These are phyloP conservation scores for Verticillium albo-atrum DNA, from an alignment of 2,329 filamentous ascomycete species.

Conservation along the genomic window DNA sequence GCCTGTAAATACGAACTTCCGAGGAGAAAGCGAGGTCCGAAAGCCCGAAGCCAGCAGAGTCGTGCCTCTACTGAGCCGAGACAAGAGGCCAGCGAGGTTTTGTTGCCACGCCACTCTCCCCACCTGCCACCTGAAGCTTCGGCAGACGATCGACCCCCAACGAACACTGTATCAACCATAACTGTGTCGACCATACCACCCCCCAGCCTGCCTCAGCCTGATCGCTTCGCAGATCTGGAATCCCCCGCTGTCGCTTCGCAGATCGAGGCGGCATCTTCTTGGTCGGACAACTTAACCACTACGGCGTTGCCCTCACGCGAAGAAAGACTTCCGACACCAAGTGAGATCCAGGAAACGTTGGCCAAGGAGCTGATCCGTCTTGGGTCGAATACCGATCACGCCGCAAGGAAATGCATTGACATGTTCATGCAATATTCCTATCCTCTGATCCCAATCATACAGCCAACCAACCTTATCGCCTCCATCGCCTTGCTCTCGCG, in stretches of 20 bases:
- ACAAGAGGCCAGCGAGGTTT: background rate
- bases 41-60: background rate
- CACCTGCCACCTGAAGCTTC: background rate
- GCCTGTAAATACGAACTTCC: background rate
- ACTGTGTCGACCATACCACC: background rate
- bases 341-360: background rate
- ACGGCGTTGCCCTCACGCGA: background rate
- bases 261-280: background rate
- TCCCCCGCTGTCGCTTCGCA: background rate
- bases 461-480: background rate
- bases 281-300: background rate
- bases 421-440: slow-evolving; percentile 5
- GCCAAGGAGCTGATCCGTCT: background rate
- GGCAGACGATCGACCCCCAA: too few species aligned
- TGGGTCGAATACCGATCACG: slow-evolving; percentile 1
- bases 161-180: background rate
- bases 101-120: background rate
- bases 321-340: background rate
- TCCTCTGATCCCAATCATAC: slow-evolving; percentile 2
- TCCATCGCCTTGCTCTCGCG: background rate
- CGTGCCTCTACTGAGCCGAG: background rate
- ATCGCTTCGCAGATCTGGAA: background rate
- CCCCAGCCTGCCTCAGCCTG: background rate
- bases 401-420: slow-evolving; percentile 3
- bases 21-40: slow-evolving; percentile 1